Conservation (phyloP, 1,139 yeast species). For the Pichia sp. region DNA sequence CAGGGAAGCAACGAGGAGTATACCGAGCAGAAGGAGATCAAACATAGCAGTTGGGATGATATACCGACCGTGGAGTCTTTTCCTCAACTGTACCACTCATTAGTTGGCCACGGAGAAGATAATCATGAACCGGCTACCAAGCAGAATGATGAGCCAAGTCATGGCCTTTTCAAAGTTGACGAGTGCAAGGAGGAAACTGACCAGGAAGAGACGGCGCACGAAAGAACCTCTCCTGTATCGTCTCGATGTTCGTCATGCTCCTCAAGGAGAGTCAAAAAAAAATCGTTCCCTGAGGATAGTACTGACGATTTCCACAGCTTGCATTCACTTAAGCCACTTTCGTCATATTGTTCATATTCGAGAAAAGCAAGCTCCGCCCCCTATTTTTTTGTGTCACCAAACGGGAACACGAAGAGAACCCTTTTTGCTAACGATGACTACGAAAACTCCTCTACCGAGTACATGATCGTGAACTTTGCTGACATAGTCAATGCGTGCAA, state of each 20-base stretch:
- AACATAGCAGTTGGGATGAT: conserved; percentile 18
- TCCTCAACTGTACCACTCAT: background rate
- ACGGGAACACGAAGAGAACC: background rate
- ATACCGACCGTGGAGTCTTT: conserved; percentile 10
- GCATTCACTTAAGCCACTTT: background rate
- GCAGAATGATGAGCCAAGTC: background rate
- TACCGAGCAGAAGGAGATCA: conserved; percentile 14
- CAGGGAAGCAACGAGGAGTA: conserved; percentile 15
- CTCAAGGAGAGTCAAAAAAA: background rate
- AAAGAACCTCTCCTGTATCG: background rate
- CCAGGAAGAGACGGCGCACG: background rate
- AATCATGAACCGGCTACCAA: background rate
- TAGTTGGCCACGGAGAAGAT: background rate
- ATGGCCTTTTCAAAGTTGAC: background rate
- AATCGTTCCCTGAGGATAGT: background rate
- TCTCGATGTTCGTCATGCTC: background rate
- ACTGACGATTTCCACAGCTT: background rate
- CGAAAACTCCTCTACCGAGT: conserved; percentile 14
- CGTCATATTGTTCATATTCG: background rate
- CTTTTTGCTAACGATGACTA: conserved; percentile 13
- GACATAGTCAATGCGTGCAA: conserved; percentile 18
- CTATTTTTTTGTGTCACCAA: background rate
- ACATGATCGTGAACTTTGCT: conserved; percentile 24
- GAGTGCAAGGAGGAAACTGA: background rate
- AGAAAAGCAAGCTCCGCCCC: conserved; percentile 1